phyloP scores from a whole-genome alignment of 1,284 basidiomycete species.

The Vanrija humicola region DNA sequence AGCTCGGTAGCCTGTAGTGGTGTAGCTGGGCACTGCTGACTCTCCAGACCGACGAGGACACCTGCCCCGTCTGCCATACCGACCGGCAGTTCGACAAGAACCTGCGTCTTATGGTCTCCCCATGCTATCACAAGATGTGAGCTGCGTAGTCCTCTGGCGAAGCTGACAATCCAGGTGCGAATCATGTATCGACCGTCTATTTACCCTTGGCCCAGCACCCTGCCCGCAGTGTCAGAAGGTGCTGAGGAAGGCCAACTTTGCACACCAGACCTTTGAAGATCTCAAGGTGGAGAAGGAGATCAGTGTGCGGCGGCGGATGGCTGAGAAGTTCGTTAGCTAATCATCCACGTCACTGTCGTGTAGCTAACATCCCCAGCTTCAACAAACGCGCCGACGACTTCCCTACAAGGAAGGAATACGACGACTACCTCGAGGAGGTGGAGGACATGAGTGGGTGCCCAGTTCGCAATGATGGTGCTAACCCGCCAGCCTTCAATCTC shows the following conservation, averaged over 20 bases:
- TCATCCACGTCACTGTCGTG: too few species aligned
- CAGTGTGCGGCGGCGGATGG: constrained; percentile 75
- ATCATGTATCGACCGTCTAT: constrained; percentile 94
- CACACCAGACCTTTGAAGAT: constrained; percentile 96
- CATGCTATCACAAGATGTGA: constrained; percentile 98
- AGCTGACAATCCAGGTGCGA: constrained; percentile 67
- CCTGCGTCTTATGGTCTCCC: constrained; percentile 85
- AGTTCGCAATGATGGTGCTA: too few species aligned
- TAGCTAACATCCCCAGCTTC: constrained; percentile 58
- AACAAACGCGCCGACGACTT: constrained; percentile 94
- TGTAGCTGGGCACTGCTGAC: background rate
- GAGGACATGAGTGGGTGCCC: constrained; percentile 79
- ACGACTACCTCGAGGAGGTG: constrained; percentile 93
- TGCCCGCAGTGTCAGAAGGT: constrained; percentile 90
- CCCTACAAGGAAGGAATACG: constrained; percentile 67
- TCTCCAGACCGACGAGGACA: constrained; percentile 78
- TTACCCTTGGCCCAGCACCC: constrained; percentile 91
- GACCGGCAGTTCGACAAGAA: constrained; percentile 95
- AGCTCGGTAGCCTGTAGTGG: background rate
- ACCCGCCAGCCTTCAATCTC: constrained; percentile 73
- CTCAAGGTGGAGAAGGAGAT: constrained; percentile 96
- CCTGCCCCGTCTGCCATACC: constrained; percentile 95
- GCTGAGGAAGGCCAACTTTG: constrained; percentile 90
- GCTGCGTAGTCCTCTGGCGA: constrained; percentile 16
- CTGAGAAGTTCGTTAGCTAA: constrained; percentile 63